phyloP scores from a whole-genome alignment of 1,284 basidiomycete species.

The Takashimella koratensis region DNA sequence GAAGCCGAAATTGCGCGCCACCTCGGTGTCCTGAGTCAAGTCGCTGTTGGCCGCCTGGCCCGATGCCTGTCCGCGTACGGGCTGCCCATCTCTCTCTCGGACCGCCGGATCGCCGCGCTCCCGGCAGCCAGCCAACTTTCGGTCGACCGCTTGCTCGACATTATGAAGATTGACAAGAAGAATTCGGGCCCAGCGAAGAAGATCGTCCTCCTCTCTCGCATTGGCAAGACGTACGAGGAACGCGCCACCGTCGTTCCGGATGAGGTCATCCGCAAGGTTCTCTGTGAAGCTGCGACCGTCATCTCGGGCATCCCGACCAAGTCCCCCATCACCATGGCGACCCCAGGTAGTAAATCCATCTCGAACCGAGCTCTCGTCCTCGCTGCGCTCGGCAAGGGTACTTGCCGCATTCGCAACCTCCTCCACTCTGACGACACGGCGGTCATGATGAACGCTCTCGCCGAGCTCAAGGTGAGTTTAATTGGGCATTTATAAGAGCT shows the following conservation, averaged over 20 bases:
- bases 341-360: constrained; percentile 94
- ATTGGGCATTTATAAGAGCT: background rate
- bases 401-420: constrained; percentile 82
- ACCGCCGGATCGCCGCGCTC: constrained; percentile 68
- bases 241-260: constrained; percentile 84
- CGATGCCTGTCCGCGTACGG: constrained; percentile 81
- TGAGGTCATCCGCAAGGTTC: constrained; percentile 70
- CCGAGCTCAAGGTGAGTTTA: constrained; percentile 70
- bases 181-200: constrained; percentile 86
- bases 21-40: constrained; percentile 78
- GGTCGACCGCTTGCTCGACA: constrained; percentile 80
- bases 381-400: constrained; percentile 85
- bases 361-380: constrained; percentile 93
- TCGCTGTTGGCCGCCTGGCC: constrained; percentile 79
- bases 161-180: constrained; percentile 95
- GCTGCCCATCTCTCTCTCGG: constrained; percentile 72
- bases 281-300: constrained; percentile 72
- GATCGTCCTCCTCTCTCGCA: constrained; percentile 83
- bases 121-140: constrained; percentile 69
- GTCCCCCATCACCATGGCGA: constrained; percentile 76
- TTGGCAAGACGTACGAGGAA: constrained; percentile 89
- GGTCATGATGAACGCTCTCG: constrained; percentile 95
- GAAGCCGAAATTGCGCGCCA: constrained; percentile 89
- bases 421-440: constrained; percentile 97
- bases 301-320: constrained; percentile 63